Conservation (phyloP, 495 filamentous ascomycete species). For the Trichoderma asperelloides region DNA sequence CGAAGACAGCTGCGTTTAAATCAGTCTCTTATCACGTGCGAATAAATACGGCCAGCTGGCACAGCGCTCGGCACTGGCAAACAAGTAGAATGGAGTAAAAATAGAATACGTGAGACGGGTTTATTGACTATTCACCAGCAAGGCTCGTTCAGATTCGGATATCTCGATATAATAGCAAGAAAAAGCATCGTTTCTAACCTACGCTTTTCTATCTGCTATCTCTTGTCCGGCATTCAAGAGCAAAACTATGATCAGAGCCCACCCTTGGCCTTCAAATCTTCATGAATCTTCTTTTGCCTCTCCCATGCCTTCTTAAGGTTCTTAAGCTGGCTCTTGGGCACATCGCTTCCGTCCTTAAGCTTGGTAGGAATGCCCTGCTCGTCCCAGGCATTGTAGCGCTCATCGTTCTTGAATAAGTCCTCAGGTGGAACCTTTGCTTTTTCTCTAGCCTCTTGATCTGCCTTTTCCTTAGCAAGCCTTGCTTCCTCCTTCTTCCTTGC, state of each 20-base stretch:
- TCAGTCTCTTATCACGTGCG: background rate
- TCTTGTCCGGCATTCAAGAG: background rate
- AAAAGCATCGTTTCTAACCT: background rate
- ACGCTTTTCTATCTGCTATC: slow-evolving; percentile 5
- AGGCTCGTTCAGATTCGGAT: no score
- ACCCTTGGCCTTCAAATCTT: slow-evolving; percentile 31
- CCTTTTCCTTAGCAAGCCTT: slow-evolving; percentile 47
- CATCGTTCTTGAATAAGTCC: slow-evolving; percentile 66
- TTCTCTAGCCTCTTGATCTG: slow-evolving; percentile 46
- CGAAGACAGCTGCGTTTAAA: background rate
- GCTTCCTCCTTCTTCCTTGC: slow-evolving; percentile 52
- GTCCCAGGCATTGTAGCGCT: slow-evolving; percentile 74
- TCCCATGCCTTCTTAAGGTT: slow-evolving; percentile 91
- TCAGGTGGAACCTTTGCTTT: slow-evolving; percentile 61
- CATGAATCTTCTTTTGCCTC: slow-evolving; percentile 79
- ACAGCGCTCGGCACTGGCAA: background rate
- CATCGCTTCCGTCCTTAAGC: slow-evolving; percentile 64
- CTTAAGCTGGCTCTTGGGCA: slow-evolving; percentile 73
- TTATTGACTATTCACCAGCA: no score
- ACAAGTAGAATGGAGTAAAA: no score
- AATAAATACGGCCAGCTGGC: background rate
- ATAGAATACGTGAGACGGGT: no score
- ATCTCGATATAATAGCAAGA: background rate
- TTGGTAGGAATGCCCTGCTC: slow-evolving; percentile 74
- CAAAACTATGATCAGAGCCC: slow-evolving; percentile 15